phyloP scores from a whole-genome alignment of 2,329 filamentous ascomycete genomes.

The Penicillium occitanis region DNA sequence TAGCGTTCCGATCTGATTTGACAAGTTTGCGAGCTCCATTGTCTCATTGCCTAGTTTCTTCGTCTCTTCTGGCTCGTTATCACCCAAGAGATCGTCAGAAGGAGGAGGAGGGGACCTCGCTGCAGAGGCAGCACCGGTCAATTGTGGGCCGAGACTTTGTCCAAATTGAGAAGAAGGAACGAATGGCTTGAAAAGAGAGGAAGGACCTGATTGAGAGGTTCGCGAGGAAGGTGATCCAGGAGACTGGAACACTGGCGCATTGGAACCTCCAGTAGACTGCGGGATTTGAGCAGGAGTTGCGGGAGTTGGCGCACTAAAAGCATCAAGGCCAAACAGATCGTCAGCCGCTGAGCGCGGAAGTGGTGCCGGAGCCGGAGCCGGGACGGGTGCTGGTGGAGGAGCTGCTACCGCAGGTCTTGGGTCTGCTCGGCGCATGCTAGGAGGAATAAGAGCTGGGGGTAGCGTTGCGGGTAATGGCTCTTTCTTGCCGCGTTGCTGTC shows the following conservation, averaged over 20 bases:
- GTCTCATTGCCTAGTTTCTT: constrained; percentile 87
- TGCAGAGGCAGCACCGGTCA: constrained; percentile 63
- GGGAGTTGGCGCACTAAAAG: constrained; percentile 56
- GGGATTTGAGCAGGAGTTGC: constrained; percentile 60
- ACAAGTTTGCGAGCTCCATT: constrained; percentile 89
- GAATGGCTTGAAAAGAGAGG: constrained; percentile 77
- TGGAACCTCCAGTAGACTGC: constrained; percentile 73
- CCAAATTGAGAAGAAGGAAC: constrained; percentile 90
- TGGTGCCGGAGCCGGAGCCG: constrained; percentile 31
- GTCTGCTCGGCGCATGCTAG: constrained; percentile 68
- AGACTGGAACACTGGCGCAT: constrained; percentile 53
- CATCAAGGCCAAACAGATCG: constrained; percentile 89
- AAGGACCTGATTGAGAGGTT: constrained; percentile 35
- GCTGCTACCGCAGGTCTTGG: constrained; percentile 44
- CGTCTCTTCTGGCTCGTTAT: constrained; percentile 83
- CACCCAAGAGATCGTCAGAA: constrained; percentile 84
- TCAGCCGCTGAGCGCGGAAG: constrained; percentile 79
- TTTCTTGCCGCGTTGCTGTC: constrained; percentile 76
- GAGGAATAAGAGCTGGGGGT: constrained; percentile 79
- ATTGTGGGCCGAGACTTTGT: constrained; percentile 72
- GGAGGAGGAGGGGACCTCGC: constrained; percentile 50
- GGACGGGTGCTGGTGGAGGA: constrained; percentile 34
- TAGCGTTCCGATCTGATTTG: constrained; percentile 88
- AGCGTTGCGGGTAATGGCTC: constrained; percentile 72
- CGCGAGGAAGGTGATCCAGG: constrained; percentile 48